Base-by-base conservation (phyloP, 106 monocot genomes). In the Apostasia ramifera region DNA sequence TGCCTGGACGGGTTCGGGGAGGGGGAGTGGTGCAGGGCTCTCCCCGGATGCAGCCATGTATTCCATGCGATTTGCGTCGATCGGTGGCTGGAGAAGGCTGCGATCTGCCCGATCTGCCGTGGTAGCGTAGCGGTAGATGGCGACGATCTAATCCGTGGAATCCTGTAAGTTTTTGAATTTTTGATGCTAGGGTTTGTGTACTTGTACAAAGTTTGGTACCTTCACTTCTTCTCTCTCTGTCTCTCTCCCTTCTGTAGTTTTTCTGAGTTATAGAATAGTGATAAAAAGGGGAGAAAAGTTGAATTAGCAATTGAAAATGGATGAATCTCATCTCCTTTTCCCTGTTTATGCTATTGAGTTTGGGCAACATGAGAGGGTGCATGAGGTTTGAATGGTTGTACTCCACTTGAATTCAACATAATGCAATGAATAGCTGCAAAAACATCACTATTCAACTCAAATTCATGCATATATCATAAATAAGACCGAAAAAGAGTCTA, bases 1-100 rank as follows among this genome's bases (percentile, higher is more conserved):
- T 94, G 94, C 74, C 61, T 94, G 44, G 94, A 94, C 51, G 77
- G 42, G 53, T 57, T 83, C 57, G 58, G 77, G 57, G 73, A 70
- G 12, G 85, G 88, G 58, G 91, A 94, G 44, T 52, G 81, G 68
- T 83, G 78, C 71, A 77, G 94, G 52, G 63, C 65, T 15, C 63
- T 89, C 11, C 76, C 85, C 0, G 44, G 45, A 5, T 89, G 89
- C 69, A 63, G 74, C 7, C 89, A 89, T 66, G 55, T 7, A 11
- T 89, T 85, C 55, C 88, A 84, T 53, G 57, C 55, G 57, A n/a
- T 43, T 4, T 88, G 88, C 69, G 81, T 84, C 14, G 88, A 88
- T 40, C 68, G 70, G 66, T 88, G 88, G 88, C 73, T 88, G 40
- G 67, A 79, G 55, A 66, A 41, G 61, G 57, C 75, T 11, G 64